Evolutionary conservation across 2,329 filamentous ascomycete genomes (phyloP), one percentile per base, ranked within the genome.

Genomic region (Neonectria punicea): DNA sequence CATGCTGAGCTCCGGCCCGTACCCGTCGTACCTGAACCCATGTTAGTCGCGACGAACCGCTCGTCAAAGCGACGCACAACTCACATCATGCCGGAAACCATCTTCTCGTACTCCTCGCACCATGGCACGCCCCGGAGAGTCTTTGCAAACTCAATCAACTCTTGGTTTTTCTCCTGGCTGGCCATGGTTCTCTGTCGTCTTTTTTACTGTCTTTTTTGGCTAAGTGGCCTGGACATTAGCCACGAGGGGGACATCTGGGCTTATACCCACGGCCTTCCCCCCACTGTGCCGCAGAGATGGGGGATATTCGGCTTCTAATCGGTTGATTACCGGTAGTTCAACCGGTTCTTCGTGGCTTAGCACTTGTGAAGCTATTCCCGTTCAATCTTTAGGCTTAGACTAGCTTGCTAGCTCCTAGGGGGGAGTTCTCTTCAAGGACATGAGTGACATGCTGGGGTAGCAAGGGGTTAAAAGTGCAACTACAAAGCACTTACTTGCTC

Each of bases 21-120:
- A 77, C 22, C 81, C 76, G 70, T 87, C 78, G 77, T 89, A 89
- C 39, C 85, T 87, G 53, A 16, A n/a, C 25, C 25, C 14, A 22
- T 28, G 41, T 59, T 55, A 63, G 61, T 41, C 10, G 16, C 28
- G 8, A 18, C n/a, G 18, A 11, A 22, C 7, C 16, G 11, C 41
- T 16, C n/a, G 10, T 39, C 20, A 16, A 18, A 32, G 25, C 4
- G 18, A 28, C 2, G 13, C 11, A 32, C 18, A 25, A 30, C 69
- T 22, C 53, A 73, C 71, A 72, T 64, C 73, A 72, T 75, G 18
- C 73, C 73, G 4, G 73, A 73, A n/a, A 73, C 71, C 73, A 73
- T 73, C 50, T 69, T 70, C 18, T 74, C 72, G 3, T 74, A 74
- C 20, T 74, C 69, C 1, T 73, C 72, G 5, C 72, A 73, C 70